Evolutionary conservation across 495 filamentous ascomycete genomes (phyloP).

Genomic region (Penicillium diatomitis): DNA sequence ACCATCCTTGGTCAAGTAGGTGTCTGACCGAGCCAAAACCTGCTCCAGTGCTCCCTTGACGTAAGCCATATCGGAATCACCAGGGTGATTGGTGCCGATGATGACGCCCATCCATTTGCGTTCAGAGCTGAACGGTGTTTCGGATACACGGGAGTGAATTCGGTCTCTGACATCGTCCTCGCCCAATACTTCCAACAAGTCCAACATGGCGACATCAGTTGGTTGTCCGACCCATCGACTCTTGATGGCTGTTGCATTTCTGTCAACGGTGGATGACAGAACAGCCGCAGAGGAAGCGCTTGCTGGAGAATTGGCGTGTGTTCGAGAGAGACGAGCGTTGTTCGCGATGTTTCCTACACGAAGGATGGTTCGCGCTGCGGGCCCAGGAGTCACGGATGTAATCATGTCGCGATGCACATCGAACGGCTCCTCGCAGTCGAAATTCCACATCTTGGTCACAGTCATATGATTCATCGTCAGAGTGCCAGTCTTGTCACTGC

Average conservation of each 20-base stretch:
- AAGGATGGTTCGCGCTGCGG: slow-evolving; percentile 67
- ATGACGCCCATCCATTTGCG: slow-evolving; percentile 98
- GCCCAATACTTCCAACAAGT: slow-evolving; percentile 80
- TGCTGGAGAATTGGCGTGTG: slow-evolving; percentile 49
- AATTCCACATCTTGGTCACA: slow-evolving; percentile 92
- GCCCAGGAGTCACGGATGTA: slow-evolving; percentile 49
- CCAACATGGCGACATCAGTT: slow-evolving; percentile 90
- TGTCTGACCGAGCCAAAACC: slow-evolving; percentile 78
- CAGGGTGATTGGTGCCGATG: slow-evolving; percentile 48
- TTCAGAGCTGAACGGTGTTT: slow-evolving; percentile 93
- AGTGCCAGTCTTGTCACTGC: slow-evolving; percentile 96
- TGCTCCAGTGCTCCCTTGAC: slow-evolving; percentile 92
- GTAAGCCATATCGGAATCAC: slow-evolving; percentile 63
- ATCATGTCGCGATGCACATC: slow-evolving; percentile 65
- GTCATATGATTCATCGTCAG: slow-evolving; percentile 98
- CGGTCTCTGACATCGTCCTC: slow-evolving; percentile 85
- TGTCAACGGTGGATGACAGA: slow-evolving; percentile 64
- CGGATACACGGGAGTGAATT: slow-evolving; percentile 65
- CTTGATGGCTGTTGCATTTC: slow-evolving; percentile 49
- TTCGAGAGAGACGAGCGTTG: slow-evolving; percentile 69
- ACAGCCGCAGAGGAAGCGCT: slow-evolving; percentile 65
- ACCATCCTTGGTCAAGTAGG: slow-evolving; percentile 79
- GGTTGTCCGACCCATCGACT: slow-evolving; percentile 96
- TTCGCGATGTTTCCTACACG: slow-evolving; percentile 94
- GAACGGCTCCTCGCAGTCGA: slow-evolving; percentile 59